These are phyloP conservation scores for Cladosporium sp. DNA, from an alignment of 2,329 filamentous ascomycete genomes.

Conservation along the genomic window DNA sequence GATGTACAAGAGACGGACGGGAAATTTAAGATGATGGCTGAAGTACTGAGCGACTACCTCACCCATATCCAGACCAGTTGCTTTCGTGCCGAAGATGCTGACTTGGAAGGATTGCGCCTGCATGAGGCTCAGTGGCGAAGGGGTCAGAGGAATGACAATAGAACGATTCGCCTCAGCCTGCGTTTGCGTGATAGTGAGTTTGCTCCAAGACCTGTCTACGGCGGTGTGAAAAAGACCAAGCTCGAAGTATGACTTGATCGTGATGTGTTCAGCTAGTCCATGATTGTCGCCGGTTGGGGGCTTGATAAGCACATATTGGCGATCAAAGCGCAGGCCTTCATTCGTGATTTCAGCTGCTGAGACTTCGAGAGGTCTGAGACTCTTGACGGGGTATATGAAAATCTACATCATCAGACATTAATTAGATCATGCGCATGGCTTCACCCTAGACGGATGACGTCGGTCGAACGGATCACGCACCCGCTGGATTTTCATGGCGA, in stretches of 20 bases:
- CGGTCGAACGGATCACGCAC: slow-evolving; percentile 14
- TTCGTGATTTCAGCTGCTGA: slow-evolving; percentile 29
- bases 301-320: slow-evolving; percentile 31
- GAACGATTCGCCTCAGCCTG: slow-evolving; percentile 23
- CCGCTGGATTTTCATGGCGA: slow-evolving; percentile 30
- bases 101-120: slow-evolving; percentile 24
- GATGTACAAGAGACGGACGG: slow-evolving; percentile 27
- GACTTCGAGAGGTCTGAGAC: slow-evolving; percentile 28
- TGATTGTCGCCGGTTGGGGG: slow-evolving; percentile 24
- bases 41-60: slow-evolving; percentile 27
- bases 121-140: slow-evolving; percentile 27
- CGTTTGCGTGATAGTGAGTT: slow-evolving; percentile 29
- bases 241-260: slow-evolving; percentile 30
- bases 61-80: slow-evolving; percentile 30
- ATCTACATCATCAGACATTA: slow-evolving; percentile 16
- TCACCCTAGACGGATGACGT: neutral
- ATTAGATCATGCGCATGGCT: neutral
- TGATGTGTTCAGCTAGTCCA: slow-evolving; percentile 29
- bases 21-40: slow-evolving; percentile 22
- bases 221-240: slow-evolving; percentile 29
- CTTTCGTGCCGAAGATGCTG: slow-evolving; percentile 30
- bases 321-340: slow-evolving; percentile 29
- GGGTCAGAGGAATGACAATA: slow-evolving; percentile 25
- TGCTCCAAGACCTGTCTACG: slow-evolving; percentile 29
- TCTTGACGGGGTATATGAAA: slow-evolving; percentile 32